phyloP scores from a whole-genome alignment of 306 rosid species.

The Quillaja saponaria region DNA sequence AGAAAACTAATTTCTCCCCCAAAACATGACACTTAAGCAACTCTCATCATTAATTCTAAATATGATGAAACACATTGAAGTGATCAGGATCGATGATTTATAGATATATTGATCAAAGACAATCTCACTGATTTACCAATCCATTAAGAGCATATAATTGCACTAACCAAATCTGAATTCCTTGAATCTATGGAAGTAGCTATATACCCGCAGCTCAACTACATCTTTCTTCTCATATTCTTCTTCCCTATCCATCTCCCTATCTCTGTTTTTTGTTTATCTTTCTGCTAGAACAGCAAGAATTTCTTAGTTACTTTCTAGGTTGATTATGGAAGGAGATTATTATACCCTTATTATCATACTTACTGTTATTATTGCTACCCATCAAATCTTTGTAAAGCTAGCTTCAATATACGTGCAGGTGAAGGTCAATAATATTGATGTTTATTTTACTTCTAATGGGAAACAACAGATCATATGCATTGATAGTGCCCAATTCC shows the following conservation, averaged over 20 bases:
- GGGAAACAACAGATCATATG: background rate
- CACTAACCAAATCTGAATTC: no score
- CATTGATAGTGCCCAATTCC: background rate
- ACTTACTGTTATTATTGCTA: background rate
- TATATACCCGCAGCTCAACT: background rate
- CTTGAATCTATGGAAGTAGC: no score
- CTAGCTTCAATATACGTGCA: constrained; percentile 4
- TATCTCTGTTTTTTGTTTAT: no score
- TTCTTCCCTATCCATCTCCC: no score
- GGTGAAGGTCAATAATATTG: constrained; percentile 11
- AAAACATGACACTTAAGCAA: background rate
- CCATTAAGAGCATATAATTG: no score
- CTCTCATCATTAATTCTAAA: background rate
- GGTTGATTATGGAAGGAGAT: no score
- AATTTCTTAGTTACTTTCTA: no score
- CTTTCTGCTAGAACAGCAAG: no score
- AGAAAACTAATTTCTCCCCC: background rate
- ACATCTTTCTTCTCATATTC: background rate
- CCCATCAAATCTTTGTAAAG: background rate
- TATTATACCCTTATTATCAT: no score
- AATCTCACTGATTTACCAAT: background rate
- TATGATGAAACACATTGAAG: constrained; percentile 11
- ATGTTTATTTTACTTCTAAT: background rate
- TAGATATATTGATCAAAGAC: constrained; percentile 7
- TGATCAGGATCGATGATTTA: background rate